A percentile compares a stretch with the other conserved stretches of the same genome.
Conservation (phyloP, 2,329 filamentous ascomycete species). For the Penicillium paneum region DNA sequence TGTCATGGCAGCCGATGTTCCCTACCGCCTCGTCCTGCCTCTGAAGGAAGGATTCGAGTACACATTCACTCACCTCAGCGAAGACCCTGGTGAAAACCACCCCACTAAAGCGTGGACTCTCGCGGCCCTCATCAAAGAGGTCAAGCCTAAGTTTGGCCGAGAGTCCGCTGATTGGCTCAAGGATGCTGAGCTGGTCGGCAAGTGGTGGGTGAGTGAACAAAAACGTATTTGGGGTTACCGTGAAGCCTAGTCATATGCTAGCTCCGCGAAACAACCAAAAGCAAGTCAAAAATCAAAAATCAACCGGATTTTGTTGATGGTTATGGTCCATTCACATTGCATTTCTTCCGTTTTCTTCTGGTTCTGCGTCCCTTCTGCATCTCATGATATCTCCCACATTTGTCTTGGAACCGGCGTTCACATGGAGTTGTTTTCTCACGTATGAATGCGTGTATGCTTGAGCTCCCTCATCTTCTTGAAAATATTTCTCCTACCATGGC, state of each 20-base stretch:
- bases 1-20: conserved; percentile 72
- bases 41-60: conserved; percentile 67
- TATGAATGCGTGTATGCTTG: background rate
- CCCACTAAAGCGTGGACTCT: conserved; percentile 32
- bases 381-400: conserved; percentile 4
- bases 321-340: background rate
- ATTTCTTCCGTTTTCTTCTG: background rate
- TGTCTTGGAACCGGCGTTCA: background rate
- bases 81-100: conserved; percentile 36
- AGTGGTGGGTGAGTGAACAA: conserved; percentile 38
- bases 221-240: conserved; percentile 30
- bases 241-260: conserved; percentile 11
- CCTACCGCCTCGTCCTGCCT: conserved; percentile 66
- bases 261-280: background rate
- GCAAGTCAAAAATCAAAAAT: background rate
- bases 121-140: conserved; percentile 21
- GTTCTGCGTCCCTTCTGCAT: conserved; percentile 6
- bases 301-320: background rate
- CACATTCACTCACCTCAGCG: conserved; percentile 34
- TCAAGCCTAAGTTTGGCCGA: conserved; percentile 28
- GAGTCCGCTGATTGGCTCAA: conserved; percentile 35
- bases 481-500: background rate
- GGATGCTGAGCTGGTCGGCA: conserved; percentile 36
- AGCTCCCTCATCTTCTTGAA: background rate
- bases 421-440: background rate